Base-by-base conservation (phyloP, 2,329 filamentous ascomycete genomes). In the Alternaria gansuensis region DNA sequence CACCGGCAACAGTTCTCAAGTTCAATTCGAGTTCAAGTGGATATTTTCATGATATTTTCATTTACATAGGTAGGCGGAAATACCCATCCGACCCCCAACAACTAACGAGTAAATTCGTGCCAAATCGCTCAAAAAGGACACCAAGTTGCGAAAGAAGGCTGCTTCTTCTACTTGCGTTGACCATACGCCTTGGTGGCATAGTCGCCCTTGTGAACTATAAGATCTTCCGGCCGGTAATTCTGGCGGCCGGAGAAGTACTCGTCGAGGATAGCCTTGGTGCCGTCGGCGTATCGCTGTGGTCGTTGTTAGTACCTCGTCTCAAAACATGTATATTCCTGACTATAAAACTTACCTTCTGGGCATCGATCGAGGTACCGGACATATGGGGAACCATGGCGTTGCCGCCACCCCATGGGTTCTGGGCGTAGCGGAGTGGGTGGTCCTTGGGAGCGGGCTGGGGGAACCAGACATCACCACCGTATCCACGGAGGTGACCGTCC, bases 361-460 rank as follows among this genome's bases (percentile, higher is more conserved):
- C 95, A 78, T 99, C 95, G 77, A 99, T 90, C n/a, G 93, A 97
- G 59, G 94, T 98, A 77, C 95, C 95, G 11, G 93, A 97, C 92
- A 98, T 97, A 88, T 98, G 95, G 57, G 95, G 92, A 60, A 97
- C 93, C 91, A 95, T 99, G 82, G 93, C 95, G 83, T 98, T 98
- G 77, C 95, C 95, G 76, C 94, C 95, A 71, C 93, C 94, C 85
- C 92, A 97, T 78, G 91, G 91, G 87, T 94, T 95, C 87, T 93
- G 90, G 79, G 92, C 94, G 78, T 89, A 91, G 78, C 95, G 93
- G 75, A 99, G 91, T 60, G 88, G 87, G 86, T 99, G 95, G 77
- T 97, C 93, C 81, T 88, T 87, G 76, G 93, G 93, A 23, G 95
- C 95, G 72, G 95, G 95, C 86, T 99, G 95, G 64, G 93, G 93